phyloP scores from a whole-genome alignment of 2,329 filamentous ascomycete genomes.

The Sporothrix mexicana region DNA sequence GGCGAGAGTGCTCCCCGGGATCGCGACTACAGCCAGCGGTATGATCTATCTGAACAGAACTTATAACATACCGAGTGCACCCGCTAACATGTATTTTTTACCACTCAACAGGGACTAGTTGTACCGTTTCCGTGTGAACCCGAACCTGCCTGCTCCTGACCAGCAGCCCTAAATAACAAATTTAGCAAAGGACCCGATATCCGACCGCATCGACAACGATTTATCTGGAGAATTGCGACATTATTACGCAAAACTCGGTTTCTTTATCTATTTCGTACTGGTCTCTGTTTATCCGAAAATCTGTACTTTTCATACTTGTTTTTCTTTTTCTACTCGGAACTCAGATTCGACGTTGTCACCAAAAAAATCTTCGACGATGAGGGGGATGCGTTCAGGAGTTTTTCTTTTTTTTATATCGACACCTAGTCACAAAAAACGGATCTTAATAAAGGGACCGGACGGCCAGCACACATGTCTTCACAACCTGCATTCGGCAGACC shows the following conservation, averaged over 20 bases:
- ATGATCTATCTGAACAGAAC: conserved; percentile 16
- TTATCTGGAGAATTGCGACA: not conserved
- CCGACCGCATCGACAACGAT: not conserved
- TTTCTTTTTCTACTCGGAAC: conserved; percentile 24
- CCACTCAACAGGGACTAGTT: conserved; percentile 8
- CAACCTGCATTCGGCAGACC: not conserved
- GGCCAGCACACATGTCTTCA: conserved; percentile 15
- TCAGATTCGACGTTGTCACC: conserved; percentile 27
- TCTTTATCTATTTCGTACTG: not conserved
- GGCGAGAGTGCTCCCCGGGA: conserved; percentile 51
- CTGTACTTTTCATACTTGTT: conserved; percentile 8
- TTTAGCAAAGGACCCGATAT: not conserved
- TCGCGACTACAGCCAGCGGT: conserved; percentile 53
- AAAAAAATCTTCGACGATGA: conserved; percentile 23
- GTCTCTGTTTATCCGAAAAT: conserved; percentile 23
- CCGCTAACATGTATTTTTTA: conserved; percentile 22
- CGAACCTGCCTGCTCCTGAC: too few species aligned
- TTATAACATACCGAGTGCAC: not conserved
- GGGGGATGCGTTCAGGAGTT: conserved; percentile 32
- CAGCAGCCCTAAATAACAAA: too few species aligned
- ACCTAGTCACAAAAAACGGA: conserved; percentile 5
- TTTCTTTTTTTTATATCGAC: not conserved
- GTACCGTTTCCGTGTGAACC: not conserved
- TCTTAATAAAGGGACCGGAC: conserved; percentile 12
- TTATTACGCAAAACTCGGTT: not conserved